A percentile compares a stretch with the other conserved stretches of the same genome.
These are phyloP conservation scores for Solanum sejunctum DNA, from an alignment of 257 asterid species.

Conservation along the genomic window DNA sequence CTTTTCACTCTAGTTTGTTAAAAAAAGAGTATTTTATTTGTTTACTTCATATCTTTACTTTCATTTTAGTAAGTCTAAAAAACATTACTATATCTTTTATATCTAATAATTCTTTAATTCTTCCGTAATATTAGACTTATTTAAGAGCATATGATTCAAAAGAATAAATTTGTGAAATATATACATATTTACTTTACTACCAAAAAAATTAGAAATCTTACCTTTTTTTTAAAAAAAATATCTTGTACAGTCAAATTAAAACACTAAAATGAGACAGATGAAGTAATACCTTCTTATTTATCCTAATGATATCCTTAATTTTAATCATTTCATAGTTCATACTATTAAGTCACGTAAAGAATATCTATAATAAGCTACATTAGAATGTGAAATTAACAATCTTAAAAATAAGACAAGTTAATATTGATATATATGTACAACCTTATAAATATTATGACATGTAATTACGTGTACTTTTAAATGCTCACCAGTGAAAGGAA, in stretches of 20 bases:
- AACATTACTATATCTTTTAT: too few species aligned
- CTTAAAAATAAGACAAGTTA: not conserved
- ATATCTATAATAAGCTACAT: not conserved
- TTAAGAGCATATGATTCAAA: too few species aligned
- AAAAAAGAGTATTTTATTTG: not conserved
- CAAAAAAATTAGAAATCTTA: not conserved
- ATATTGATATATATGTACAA: fast-evolving
- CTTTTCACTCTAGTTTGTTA: not conserved
- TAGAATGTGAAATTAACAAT: not conserved
- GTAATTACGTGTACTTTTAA: not conserved
- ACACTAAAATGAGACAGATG: too few species aligned
- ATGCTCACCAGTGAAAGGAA: slow-evolving; percentile 9
- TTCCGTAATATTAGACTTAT: too few species aligned
- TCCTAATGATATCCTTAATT: not conserved
- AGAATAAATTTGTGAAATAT: too few species aligned
- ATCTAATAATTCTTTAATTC: too few species aligned
- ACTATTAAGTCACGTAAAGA: not conserved
- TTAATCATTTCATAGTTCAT: too few species aligned
- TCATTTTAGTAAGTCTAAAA: not conserved
- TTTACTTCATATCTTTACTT: not conserved
- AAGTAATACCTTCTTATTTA: not conserved
- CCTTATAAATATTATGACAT: not conserved
- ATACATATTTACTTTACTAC: not conserved
- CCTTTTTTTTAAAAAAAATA: not conserved
- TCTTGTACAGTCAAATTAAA: not conserved